phyloP scores from a whole-genome alignment of 495 filamentous ascomycete genomes.

The Penicillium malachiteum region DNA sequence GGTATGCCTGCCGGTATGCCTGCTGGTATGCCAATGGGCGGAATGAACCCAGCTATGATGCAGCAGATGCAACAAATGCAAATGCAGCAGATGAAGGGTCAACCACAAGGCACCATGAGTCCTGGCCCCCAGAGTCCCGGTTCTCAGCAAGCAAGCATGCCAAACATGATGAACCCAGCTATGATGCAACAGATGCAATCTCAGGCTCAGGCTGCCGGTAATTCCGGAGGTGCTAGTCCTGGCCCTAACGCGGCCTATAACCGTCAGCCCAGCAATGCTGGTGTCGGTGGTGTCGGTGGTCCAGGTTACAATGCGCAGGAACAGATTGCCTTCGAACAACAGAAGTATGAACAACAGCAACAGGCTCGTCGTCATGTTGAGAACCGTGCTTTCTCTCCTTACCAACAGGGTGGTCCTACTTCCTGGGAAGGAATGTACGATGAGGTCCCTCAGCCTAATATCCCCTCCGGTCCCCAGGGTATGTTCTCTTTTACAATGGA shows the following conservation, averaged over 20 bases:
- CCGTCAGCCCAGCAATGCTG: slow-evolving; percentile 21
- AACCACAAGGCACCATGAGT: slow-evolving; percentile 45
- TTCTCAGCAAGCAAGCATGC: slow-evolving; percentile 34
- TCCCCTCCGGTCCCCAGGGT: slow-evolving; percentile 52
- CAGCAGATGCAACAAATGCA: slow-evolving; percentile 76
- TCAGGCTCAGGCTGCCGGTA: slow-evolving; percentile 21
- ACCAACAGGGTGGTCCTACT: slow-evolving; percentile 62
- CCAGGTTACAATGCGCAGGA: slow-evolving; percentile 70
- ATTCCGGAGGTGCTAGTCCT: slow-evolving; percentile 16
- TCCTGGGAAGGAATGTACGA: slow-evolving; percentile 99
- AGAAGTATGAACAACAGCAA: slow-evolving; percentile 80
- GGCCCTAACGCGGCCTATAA: slow-evolving; percentile 23
- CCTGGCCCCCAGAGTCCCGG: slow-evolving; percentile 47
- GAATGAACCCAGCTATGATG: slow-evolving; percentile 80
- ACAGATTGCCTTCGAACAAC: slow-evolving; percentile 81
- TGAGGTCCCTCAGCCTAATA: slow-evolving; percentile 86
- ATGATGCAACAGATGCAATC: slow-evolving; percentile 76
- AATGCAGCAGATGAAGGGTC: slow-evolving; percentile 49
- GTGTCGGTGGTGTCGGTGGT: slow-evolving; percentile 15
- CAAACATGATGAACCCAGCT: slow-evolving; percentile 56
- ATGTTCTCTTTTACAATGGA: slow-evolving; percentile 51
- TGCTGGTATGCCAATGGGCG: slow-evolving; percentile 59
- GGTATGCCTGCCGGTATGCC: slow-evolving; percentile 52
- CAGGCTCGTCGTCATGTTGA: slow-evolving; percentile 42
- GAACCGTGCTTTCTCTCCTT: slow-evolving; percentile 47